phyloP scores from a whole-genome alignment of 176 grass and related monocot species.

The Bolboschoenus planiculmis region DNA sequence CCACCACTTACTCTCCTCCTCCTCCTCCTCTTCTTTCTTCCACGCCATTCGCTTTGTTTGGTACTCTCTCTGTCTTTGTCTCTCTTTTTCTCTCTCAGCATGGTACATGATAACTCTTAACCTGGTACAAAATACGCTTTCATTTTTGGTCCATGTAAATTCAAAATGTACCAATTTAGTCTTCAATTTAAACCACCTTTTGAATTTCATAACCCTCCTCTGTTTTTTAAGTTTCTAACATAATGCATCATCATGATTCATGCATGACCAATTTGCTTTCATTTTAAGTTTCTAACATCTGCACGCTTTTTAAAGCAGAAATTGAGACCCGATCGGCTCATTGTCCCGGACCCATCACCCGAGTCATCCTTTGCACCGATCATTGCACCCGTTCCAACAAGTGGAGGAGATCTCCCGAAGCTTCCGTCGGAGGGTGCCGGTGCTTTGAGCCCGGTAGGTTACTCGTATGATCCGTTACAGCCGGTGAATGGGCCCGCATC shows the following conservation, averaged over 20 bases:
- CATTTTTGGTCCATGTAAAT: neutral
- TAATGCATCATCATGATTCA: neutral
- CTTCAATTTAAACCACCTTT: neutral
- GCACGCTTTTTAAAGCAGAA: conserved; percentile 30
- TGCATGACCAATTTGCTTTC: too few relatives aligned
- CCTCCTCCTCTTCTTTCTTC: conserved; percentile 31
- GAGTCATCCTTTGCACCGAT: neutral
- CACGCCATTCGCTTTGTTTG: conserved; percentile 20
- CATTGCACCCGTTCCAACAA: neutral
- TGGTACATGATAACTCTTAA: neutral
- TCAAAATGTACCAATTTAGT: neutral
- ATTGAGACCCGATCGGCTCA: conserved; percentile 32
- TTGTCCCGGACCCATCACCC: conserved; percentile 36
- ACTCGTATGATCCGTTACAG: neutral
- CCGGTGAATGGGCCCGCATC: conserved; percentile 8
- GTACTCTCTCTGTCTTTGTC: too few relatives aligned
- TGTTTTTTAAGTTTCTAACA: too few relatives aligned
- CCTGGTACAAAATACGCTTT: neutral
- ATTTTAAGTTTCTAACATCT: too few relatives aligned
- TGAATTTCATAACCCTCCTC: neutral
- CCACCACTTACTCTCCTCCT: conserved; percentile 18
- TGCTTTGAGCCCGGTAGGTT: neutral
- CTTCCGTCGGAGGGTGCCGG: conserved; percentile 44
- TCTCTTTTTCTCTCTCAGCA: too few relatives aligned
- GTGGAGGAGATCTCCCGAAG: conserved; percentile 45